Percentiles rank a stretch among this genome's conserved stretches.
These are phyloP conservation scores for Xenoacremonium recifei DNA, from an alignment of 2,329 filamentous ascomycete genomes.

Conservation along the genomic window DNA sequence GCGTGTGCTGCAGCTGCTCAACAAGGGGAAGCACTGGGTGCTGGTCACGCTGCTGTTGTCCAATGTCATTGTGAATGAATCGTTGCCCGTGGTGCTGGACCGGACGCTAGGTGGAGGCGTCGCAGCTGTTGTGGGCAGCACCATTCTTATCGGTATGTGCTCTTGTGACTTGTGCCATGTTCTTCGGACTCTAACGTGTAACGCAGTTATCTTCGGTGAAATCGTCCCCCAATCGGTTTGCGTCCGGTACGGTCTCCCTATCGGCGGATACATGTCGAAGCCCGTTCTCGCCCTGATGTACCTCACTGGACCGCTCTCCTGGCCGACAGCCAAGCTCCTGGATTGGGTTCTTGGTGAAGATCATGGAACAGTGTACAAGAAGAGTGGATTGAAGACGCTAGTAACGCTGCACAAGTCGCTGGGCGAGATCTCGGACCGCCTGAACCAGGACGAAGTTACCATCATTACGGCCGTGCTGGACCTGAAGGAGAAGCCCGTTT, in stretches of 20 bases:
- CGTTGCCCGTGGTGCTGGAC: constrained; percentile 91
- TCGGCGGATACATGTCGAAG: constrained; percentile 90
- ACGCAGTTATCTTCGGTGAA: constrained; percentile 92
- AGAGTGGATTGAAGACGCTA: constrained; percentile 92
- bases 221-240: constrained; percentile 94
- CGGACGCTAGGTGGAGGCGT: constrained; percentile 91
- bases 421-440: constrained; percentile 79
- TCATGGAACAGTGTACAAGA: constrained; percentile 96
- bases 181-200: constrained; percentile 12
- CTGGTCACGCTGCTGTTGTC: constrained; percentile 89
- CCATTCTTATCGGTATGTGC: constrained; percentile 80
- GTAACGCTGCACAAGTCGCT: constrained; percentile 93
- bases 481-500: constrained; percentile 92
- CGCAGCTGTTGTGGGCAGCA: constrained; percentile 91
- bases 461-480: constrained; percentile 97
- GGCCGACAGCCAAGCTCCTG: constrained; percentile 92
- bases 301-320: constrained; percentile 82
- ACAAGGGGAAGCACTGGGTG: constrained; percentile 96
- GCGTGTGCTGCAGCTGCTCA: constrained; percentile 75
- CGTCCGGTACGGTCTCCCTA: constrained; percentile 91
- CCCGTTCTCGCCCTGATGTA: constrained; percentile 90
- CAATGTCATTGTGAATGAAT: constrained; percentile 98
- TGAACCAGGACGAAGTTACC: constrained; percentile 97
- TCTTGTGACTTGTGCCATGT: background rate
- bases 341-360: constrained; percentile 92